phyloP scores from a whole-genome alignment of 257 asterid species.

The Solanum sejunctum region DNA sequence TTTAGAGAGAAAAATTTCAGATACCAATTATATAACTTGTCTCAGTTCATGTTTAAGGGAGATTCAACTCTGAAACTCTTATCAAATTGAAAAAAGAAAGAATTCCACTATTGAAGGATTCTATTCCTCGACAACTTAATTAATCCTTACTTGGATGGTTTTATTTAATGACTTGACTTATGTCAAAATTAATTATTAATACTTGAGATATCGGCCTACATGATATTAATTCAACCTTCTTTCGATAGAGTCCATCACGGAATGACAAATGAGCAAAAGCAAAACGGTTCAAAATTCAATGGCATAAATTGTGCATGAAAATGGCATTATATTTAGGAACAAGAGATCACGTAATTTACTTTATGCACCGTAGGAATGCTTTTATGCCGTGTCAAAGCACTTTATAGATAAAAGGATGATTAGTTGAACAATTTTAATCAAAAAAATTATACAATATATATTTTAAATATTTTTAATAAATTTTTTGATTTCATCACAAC shows the following conservation, averaged over 20 bases:
- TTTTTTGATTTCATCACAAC: neutral
- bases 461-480: neutral
- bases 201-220: neutral
- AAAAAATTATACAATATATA: neutral
- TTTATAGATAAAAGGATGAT: neutral
- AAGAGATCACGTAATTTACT: neutral
- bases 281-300: neutral
- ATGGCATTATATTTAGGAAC: neutral
- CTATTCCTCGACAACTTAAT: neutral
- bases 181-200: neutral
- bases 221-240: neutral
- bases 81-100: neutral
- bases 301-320: neutral
- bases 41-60: neutral
- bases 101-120: neutral
- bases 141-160: neutral
- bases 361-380: neutral
- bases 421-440: neutral
- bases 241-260: neutral
- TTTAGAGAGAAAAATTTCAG: neutral
- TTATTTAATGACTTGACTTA: neutral
- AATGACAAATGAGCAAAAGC: neutral
- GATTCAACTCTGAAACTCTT: neutral
- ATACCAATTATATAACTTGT: neutral
- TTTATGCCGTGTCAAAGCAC: neutral